Conservation (phyloP, 2,329 filamentous ascomycete genomes). For the Aspergillus pseudotamarii region DNA sequence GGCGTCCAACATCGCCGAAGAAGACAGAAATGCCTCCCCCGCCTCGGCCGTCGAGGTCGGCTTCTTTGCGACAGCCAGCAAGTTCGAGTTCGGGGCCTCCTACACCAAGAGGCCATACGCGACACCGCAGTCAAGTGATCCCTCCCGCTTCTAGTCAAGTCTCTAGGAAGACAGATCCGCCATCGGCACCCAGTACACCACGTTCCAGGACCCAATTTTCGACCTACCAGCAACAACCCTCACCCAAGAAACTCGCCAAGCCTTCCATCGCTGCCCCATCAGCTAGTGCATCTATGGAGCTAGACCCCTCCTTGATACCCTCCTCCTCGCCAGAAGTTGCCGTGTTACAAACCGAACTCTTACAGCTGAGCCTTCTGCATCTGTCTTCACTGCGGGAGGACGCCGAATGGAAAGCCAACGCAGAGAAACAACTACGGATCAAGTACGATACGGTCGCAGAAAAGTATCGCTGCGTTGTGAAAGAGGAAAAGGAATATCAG, state of each 20-base stretch:
- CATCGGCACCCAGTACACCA: constrained; percentile 22
- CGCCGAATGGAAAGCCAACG: constrained; percentile 34
- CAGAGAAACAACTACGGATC: constrained; percentile 33
- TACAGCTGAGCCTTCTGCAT: constrained; percentile 47
- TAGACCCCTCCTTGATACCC: constrained; percentile 27
- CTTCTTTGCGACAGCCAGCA: constrained; percentile 41
- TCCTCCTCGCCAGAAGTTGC: constrained; percentile 39
- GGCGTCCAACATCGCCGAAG: constrained; percentile 27
- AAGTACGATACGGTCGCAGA: constrained; percentile 39
- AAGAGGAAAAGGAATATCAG: constrained; percentile 37
- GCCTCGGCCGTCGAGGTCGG: constrained; percentile 37
- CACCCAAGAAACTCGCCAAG: constrained; percentile 40
- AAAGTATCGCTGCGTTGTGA: constrained; percentile 35
- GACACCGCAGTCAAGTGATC: constrained; percentile 41
- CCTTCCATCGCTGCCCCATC: constrained; percentile 24
- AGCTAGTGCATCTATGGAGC: constrained; percentile 15
- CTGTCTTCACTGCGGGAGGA: constrained; percentile 31
- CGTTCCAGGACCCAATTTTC: constrained; percentile 36
- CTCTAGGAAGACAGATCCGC: constrained; percentile 21
- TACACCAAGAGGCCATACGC: constrained; percentile 30
- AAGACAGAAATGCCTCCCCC: constrained; percentile 39
- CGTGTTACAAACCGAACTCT: constrained; percentile 45
- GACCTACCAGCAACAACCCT: constrained; percentile 43
- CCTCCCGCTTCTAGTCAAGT: constrained; percentile 15
- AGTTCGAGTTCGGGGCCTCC: constrained; percentile 21